phyloP scores from a whole-genome alignment of 2,329 filamentous ascomycete species.

The Phyllosticta citrichinensis region DNA sequence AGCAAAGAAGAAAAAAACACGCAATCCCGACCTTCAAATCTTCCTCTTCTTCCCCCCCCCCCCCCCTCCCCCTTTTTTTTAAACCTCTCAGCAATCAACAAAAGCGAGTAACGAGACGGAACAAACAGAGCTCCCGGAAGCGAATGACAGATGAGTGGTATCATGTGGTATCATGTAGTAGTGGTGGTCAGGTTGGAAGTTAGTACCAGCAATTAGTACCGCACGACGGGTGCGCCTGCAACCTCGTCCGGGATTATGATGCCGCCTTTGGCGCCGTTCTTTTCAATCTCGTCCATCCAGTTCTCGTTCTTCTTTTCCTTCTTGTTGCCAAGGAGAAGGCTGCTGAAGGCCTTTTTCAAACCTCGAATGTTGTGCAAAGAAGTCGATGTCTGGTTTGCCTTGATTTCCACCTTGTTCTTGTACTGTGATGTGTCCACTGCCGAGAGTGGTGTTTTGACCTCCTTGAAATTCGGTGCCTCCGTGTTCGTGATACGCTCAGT shows the following conservation, averaged over 20 bases:
- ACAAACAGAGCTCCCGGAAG: background rate
- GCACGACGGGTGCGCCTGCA: constrained; percentile 22
- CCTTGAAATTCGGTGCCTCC: constrained; percentile 21
- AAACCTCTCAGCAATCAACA: background rate
- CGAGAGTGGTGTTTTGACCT: constrained; percentile 12
- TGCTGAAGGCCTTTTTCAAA: constrained; percentile 25
- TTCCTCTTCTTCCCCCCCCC: background rate
- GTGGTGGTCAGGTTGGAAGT: background rate
- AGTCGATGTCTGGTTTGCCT: constrained; percentile 15
- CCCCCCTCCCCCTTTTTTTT: background rate
- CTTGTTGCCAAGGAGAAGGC: constrained; percentile 15
- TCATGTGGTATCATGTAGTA: background rate
- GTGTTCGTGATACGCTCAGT: constrained; percentile 16
- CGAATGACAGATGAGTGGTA: background rate
- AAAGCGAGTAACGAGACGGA: background rate
- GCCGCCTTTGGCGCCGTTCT: constrained; percentile 31
- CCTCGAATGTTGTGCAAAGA: background rate
- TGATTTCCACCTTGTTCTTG: constrained; percentile 22
- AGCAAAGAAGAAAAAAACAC: background rate
- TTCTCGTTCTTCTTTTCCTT: constrained; percentile 27
- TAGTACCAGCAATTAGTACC: constrained; percentile 17
- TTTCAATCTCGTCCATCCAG: constrained; percentile 34
- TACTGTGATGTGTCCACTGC: constrained; percentile 8
- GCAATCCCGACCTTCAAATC: background rate
- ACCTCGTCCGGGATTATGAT: constrained; percentile 24